Conservation (phyloP, 208 protist species). For the Wallacemonas rigidus region DNA sequence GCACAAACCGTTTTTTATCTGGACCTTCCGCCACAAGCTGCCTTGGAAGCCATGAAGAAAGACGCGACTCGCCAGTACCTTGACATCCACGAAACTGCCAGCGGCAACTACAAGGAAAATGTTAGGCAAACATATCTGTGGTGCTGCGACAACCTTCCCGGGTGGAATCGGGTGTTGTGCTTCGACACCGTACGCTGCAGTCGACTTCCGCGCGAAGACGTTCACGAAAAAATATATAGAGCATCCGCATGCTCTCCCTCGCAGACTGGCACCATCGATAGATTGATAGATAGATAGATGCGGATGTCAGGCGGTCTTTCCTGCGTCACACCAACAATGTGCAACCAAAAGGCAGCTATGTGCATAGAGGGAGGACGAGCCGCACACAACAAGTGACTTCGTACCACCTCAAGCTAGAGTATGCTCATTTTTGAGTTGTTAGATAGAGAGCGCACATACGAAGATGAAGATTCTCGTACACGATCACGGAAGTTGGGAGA, state of each 20-base stretch:
- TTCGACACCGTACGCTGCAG: slow-evolving; percentile 29
- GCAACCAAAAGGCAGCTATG: no score
- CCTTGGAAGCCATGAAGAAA: slow-evolving; percentile 67
- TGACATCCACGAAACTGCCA: slow-evolving; percentile 91
- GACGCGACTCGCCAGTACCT: slow-evolving; percentile 74
- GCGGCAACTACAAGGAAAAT: slow-evolving; percentile 73
- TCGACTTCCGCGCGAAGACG: slow-evolving; percentile 49
- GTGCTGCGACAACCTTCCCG: slow-evolving; percentile 68
- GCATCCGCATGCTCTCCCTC: background rate
- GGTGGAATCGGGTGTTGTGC: slow-evolving; percentile 69
- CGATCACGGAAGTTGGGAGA: no score
- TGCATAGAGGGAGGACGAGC: no score
- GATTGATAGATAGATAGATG: no score
- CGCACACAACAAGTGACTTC: no score
- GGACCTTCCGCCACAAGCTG: slow-evolving; percentile 72
- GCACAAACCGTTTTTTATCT: slow-evolving; percentile 81
- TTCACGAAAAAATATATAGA: slow-evolving; percentile 45
- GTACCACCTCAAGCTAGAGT: no score
- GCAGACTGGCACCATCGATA: no score
- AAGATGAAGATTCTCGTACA: no score
- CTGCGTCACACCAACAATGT: no score
- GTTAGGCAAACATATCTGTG: slow-evolving; percentile 78
- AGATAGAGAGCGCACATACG: no score
- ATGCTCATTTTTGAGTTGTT: no score
- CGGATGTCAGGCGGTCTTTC: no score